Evolutionary conservation across 257 asterid genomes (phyloP), one percentile per base, ranked within the genome.

Genomic region (Asclepias syriaca): DNA sequence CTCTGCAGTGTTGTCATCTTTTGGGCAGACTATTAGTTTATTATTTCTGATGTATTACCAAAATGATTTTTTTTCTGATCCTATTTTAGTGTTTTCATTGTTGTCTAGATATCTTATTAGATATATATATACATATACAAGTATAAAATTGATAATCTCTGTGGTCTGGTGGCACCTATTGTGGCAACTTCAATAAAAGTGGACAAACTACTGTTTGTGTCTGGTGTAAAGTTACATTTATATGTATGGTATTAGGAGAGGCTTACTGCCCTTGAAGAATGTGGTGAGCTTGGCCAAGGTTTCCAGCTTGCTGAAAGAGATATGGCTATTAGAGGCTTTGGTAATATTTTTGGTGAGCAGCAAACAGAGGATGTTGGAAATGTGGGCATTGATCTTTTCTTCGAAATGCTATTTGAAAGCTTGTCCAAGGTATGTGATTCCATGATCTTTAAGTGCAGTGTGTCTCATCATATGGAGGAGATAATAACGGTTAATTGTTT

Each of bases 301-400:
- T 91, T 93, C 85, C 93, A 89, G 77, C 93, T 93, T 86, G 97
- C 98, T 21, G 98, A 93, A 87, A 91, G 91, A 79, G 98, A 93
- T 87, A 93, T 93, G 98, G 97, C 93, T 75, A 91, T 93, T 70
- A 84, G 98, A 89, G 98, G 98, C 72, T 93, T 93, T 72, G 98
- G 98, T 74, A 93, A 93, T 81, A 93, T 93, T 64, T 93, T 93
- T 76, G 98, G 98, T 34, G 98, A 93, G 85, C 98, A 93, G 78
- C 98, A 93, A 85, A 91, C 98, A 3, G 98, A 97, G 71, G 98
- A 93, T 86, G 96, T 93, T 77, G 98, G 97, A 81, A 93, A 93
- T 80, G 98, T 93, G 69, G 98, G 98, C 83, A 88, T 93, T 73
- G 98, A 93, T 87, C 98, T 93, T 67, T 93, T 93, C 96, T 93